Conservation (phyloP, 2,329 filamentous ascomycete genomes). For the Fusarium veterinarium region DNA sequence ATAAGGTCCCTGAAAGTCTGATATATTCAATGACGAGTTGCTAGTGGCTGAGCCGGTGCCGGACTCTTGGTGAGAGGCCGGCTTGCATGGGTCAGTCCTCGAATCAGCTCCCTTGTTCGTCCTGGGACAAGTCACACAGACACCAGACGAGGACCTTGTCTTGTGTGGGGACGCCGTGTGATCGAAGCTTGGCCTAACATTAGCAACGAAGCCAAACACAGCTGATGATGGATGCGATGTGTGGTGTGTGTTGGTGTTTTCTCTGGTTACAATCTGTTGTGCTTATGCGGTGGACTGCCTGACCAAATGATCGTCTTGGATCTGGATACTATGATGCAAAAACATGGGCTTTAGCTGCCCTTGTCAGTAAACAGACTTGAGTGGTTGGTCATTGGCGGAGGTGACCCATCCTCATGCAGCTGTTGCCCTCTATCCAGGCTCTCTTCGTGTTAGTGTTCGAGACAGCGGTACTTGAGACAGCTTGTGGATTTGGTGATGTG, state of each 20-base stretch:
- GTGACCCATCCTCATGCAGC: slow-evolving; percentile 31
- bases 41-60: slow-evolving; percentile 33
- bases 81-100: slow-evolving; percentile 29
- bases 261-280: not conserved
- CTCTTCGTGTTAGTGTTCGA: slow-evolving; percentile 28
- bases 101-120: slow-evolving; percentile 32
- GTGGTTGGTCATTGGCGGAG: slow-evolving; percentile 26
- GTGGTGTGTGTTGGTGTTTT: slow-evolving; percentile 2
- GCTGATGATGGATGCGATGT: slow-evolving; percentile 14
- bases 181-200: slow-evolving; percentile 34
- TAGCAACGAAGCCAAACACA: slow-evolving; percentile 29
- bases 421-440: slow-evolving; percentile 28
- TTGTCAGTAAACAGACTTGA: slow-evolving; percentile 8
- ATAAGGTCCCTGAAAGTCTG: slow-evolving; percentile 23
- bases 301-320: not conserved
- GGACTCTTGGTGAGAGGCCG: slow-evolving; percentile 23
- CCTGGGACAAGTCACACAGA: slow-evolving; percentile 38
- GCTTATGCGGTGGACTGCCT: not conserved
- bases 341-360: slow-evolving; percentile 10
- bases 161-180: slow-evolving; percentile 37
- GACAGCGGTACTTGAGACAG: slow-evolving; percentile 31
- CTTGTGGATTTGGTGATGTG: slow-evolving; percentile 7
- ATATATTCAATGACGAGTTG: slow-evolving; percentile 35
- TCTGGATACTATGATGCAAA: not conserved
- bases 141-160: slow-evolving; percentile 26